Conservation (phyloP, 495 filamentous ascomycete species). For the Tuber magnatum region DNA sequence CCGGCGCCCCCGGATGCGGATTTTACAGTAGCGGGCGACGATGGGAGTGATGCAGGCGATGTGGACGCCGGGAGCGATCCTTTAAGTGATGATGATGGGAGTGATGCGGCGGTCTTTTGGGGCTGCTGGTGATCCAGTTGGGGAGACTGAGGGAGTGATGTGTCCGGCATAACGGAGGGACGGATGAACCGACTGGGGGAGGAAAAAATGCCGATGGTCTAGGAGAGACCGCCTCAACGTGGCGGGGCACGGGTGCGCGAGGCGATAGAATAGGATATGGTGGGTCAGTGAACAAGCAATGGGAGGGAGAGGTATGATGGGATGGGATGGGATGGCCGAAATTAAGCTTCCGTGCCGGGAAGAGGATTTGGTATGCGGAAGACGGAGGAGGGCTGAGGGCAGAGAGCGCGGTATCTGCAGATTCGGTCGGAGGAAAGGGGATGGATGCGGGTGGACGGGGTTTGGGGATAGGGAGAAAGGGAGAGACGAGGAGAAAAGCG, state of each 20-base stretch:
- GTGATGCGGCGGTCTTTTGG: constrained; percentile 41
- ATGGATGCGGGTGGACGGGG: constrained; percentile 3
- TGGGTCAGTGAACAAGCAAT: background rate
- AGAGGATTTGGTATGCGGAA: constrained; percentile 1
- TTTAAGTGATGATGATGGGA: constrained; percentile 40
- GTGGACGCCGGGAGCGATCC: constrained; percentile 30
- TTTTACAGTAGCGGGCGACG: constrained; percentile 31
- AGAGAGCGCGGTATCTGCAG: background rate
- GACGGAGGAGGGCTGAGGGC: background rate
- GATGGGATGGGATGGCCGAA: background rate
- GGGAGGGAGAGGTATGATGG: background rate
- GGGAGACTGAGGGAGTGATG: constrained; percentile 40
- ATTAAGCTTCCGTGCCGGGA: constrained; percentile 5
- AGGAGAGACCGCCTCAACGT: background rate
- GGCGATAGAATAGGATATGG: constrained; percentile 12
- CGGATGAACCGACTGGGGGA: constrained; percentile 38
- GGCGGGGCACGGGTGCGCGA: constrained; percentile 9
- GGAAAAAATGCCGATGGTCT: constrained; percentile 7
- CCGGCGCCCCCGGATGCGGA: constrained; percentile 12
- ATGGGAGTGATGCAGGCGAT: constrained; percentile 32
- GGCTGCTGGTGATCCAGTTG: constrained; percentile 38
- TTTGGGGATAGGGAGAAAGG: constrained; percentile 8
- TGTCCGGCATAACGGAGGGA: constrained; percentile 39
- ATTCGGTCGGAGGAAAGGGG: constrained; percentile 21
- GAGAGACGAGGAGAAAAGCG: constrained; percentile 4